Conservation (phyloP, 257 asterid species). For the Leptodermis oblonga region DNA sequence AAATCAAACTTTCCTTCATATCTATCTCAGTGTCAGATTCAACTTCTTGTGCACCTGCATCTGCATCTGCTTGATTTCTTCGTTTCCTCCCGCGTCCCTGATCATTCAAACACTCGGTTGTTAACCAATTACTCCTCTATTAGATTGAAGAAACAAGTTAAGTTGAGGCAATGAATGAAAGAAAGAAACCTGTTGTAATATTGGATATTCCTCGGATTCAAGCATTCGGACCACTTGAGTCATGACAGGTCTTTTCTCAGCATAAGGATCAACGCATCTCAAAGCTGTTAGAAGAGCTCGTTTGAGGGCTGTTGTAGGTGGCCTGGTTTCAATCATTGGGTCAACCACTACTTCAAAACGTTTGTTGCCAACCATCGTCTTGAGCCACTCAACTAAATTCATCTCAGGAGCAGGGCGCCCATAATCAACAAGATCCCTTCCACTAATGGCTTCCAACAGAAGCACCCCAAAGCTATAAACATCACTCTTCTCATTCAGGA, state of each 20-base stretch:
- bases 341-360: conserved; percentile 68
- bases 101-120: background rate
- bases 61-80: conserved; percentile 27
- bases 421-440: conserved; percentile 82
- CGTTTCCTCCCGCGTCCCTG: conserved; percentile 55
- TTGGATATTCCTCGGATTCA: conserved; percentile 73
- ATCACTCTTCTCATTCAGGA: conserved; percentile 25
- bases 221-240: conserved; percentile 86
- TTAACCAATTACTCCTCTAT: background rate
- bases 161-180: background rate
- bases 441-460: conserved; percentile 71
- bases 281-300: conserved; percentile 67
- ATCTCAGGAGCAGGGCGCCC: conserved; percentile 66
- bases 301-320: conserved; percentile 63
- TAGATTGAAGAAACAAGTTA: background rate
- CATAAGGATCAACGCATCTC: conserved; percentile 77
- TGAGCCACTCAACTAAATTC: conserved; percentile 83
- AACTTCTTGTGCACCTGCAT: background rate
- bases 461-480: conserved; percentile 47
- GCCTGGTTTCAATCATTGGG: conserved; percentile 53
- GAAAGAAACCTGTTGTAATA: conserved; percentile 55
- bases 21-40: conserved; percentile 21
- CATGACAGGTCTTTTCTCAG: conserved; percentile 80
- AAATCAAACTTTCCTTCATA: conserved; percentile 23
- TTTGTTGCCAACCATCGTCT: conserved; percentile 75